Evolutionary conservation across 768 basidiomycete genomes (phyloP).

Genomic region (Pleurotus tuoliensis): DNA sequence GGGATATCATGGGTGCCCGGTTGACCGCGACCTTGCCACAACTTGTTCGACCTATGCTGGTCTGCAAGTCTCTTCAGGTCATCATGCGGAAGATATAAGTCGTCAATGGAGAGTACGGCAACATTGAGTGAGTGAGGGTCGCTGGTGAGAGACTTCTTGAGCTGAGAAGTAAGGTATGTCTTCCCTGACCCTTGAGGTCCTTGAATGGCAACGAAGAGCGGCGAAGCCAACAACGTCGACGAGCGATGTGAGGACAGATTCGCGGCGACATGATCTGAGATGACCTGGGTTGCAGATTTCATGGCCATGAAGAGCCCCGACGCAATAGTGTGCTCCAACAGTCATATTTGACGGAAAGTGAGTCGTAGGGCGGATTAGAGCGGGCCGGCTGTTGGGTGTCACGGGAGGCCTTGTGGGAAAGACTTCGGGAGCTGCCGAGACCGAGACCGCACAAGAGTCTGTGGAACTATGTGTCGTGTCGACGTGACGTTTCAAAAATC

Average conservation of each 20-base stretch:
- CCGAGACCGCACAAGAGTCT: background rate
- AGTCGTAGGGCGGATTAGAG: background rate
- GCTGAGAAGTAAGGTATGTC: conserved; percentile 66
- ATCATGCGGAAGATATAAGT: conserved; percentile 79
- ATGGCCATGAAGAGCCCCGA: background rate
- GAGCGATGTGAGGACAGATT: conserved; percentile 1
- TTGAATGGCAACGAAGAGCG: conserved; percentile 84
- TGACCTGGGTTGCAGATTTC: background rate
- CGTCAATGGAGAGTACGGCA: conserved; percentile 72
- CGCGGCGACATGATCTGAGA: background rate
- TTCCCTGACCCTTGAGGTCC: conserved; percentile 96
- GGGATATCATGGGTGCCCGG: conserved; percentile 88
- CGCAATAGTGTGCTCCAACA: background rate
- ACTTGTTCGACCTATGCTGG: conserved; percentile 51
- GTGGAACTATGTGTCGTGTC: background rate
- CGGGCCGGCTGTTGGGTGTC: background rate
- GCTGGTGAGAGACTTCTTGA: conserved; percentile 39
- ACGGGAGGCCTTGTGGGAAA: background rate
- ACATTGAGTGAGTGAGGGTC: conserved; percentile 50
- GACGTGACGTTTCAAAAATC: conserved; percentile 1
- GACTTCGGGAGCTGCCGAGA: background rate
- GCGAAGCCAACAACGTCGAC: conserved; percentile 23
- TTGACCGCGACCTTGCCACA: conserved; percentile 83
- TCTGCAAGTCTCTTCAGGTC: conserved; percentile 53
- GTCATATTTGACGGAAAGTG: too few species aligned